Base-by-base conservation (phyloP, 257 asterid species). In the Solanum clarkiae region DNA sequence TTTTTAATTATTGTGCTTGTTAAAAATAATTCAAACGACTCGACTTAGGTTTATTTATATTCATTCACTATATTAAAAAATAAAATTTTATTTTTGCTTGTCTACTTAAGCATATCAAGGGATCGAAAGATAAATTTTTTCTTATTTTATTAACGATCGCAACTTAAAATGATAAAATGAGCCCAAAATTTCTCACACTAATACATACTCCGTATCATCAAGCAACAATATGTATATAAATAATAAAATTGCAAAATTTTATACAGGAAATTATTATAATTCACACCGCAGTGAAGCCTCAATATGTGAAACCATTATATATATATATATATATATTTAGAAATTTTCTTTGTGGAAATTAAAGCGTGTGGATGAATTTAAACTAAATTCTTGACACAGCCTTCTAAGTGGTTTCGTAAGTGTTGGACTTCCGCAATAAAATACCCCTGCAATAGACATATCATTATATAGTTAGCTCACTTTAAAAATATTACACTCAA, bases 301-400 rank as follows among this genome's bases (percentile, higher is more conserved):
- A 36, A 20, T 29, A 45, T 24, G 32, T 82, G 59, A 63, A 32
- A 44, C 63, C 6, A 69, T 26, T 45, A 11, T 80, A n/a, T n/a
- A n/a, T n/a, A n/a, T n/a, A n/a, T n/a, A 32, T 32, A 22, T 18
- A 86, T 90, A 96, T 79, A 6, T 24, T 86, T 91, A 96, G 91
- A 96, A 96, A 88, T 95, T 96, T 89, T 96, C 99, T 92, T 96
- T 95, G 94, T 96, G 99, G 86, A 96, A 96, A 56, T 91, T 87
- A 87, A 96, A 96, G 1, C 98, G 90, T 0, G 97, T 95, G 1
- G 95, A 88, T 44, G 98, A 86, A 84, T 87, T 95, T 89, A 94
- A 42, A 87, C 92, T 94, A 84, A 91, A 90, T 82, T 94, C 97
- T 20, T 92, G 97, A 89, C 99, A 95, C 6, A 93, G 91, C 83